Percentiles rank a stretch among this genome's conserved stretches.
These are phyloP conservation scores for Gnaphalium uliginosum DNA, from an alignment of 129 eudicot genomes.

Conservation along the genomic window DNA sequence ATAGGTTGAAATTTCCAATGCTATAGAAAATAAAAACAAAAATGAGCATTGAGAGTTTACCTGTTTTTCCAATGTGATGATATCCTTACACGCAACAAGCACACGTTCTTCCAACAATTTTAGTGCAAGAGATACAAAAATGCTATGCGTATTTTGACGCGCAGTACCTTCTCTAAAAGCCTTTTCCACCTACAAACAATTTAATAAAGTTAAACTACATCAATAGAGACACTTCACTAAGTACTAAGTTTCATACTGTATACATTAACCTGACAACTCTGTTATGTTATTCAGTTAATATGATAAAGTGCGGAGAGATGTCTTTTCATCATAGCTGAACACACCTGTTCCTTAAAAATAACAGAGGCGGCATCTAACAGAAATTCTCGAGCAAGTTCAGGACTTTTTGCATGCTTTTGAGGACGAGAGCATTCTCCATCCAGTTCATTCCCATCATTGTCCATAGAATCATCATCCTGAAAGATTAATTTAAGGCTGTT, in stretches of 20 bases:
- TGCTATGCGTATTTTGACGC: conserved; percentile 98
- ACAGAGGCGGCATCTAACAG: conserved; percentile 97
- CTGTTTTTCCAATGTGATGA: conserved; percentile 88
- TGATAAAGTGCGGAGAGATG: background rate
- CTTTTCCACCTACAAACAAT: conserved; percentile 76
- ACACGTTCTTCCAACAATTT: conserved; percentile 89
- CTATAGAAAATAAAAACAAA: conserved; percentile 1
- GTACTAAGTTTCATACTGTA: conserved; percentile 8
- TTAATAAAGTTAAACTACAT: conserved; percentile 8
- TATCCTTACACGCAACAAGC: conserved; percentile 92
- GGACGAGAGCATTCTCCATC: conserved; percentile 98
- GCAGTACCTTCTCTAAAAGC: conserved; percentile 99
- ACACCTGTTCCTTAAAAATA: conserved; percentile 94
- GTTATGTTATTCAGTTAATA: background rate
- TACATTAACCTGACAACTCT: background rate
- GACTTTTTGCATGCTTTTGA: conserved; percentile 98
- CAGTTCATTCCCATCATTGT: conserved; percentile 89
- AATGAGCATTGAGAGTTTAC: conserved; percentile 32
- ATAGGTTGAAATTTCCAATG: background rate
- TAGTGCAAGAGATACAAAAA: conserved; percentile 86
- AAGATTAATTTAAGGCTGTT: conserved; percentile 11
- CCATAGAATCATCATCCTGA: conserved; percentile 99
- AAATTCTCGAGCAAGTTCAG: conserved; percentile 98
- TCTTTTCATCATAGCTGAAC: conserved; percentile 24
- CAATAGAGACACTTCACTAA: conserved; percentile 6